Evolutionary conservation across 140 eudicot species (phyloP).

Genomic region (Anethum foeniculum): DNA sequence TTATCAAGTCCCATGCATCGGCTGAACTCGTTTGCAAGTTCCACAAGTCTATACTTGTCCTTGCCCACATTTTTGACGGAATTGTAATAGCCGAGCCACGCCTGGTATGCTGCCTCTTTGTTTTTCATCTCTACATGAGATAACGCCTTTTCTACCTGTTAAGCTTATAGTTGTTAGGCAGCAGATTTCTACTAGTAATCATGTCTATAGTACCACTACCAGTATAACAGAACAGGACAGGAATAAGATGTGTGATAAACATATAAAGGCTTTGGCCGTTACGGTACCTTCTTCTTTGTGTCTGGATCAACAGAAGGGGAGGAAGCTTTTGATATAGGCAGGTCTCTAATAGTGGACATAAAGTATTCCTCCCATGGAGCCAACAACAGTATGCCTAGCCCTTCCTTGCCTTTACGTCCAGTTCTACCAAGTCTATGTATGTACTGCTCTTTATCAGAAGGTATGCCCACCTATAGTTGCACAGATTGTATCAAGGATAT

Average conservation of each 20-base stretch:
- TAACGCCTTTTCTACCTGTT: conserved; percentile 72
- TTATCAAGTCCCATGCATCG: conserved; percentile 80
- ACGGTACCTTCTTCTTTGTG: conserved; percentile 50
- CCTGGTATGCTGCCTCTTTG: conserved; percentile 94
- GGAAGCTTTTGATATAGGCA: conserved; percentile 66
- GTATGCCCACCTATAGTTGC: conserved; percentile 72
- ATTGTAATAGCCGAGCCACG: conserved; percentile 99
- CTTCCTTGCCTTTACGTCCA: conserved; percentile 96
- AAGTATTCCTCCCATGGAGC: conserved; percentile 99
- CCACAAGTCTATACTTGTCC: conserved; percentile 73
- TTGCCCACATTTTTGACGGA: conserved; percentile 57
- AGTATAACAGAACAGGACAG: not conserved
- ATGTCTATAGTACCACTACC: not conserved
- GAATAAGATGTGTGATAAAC: not conserved
- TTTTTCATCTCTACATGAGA: conserved; percentile 73
- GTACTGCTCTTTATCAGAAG: conserved; percentile 87
- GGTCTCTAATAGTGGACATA: conserved; percentile 53
- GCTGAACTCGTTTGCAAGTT: conserved; percentile 92
- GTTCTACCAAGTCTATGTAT: conserved; percentile 98
- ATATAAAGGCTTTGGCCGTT: not conserved
- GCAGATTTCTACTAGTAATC: not conserved
- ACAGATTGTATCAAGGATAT: not conserved
- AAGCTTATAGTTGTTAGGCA: conserved; percentile 2
- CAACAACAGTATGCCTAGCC: conserved; percentile 71
- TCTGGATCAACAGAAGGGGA: conserved; percentile 63